Base-by-base conservation (phyloP, 129 eudicot genomes). In the Pittosporum tobira region DNA sequence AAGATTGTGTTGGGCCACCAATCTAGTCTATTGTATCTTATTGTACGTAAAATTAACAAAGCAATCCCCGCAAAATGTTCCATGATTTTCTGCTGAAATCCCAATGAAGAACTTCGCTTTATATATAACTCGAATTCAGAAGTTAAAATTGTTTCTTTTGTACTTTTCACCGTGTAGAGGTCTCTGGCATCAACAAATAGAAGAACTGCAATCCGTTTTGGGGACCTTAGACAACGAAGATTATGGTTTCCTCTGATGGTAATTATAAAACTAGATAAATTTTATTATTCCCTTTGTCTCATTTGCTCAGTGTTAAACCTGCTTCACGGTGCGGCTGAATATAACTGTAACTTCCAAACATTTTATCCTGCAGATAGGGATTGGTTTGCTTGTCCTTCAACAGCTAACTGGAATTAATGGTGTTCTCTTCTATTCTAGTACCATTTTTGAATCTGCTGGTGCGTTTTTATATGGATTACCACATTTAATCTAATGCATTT, bases 171-270 rank as follows among this genome's bases (percentile, higher is more conserved):
- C 55, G 56, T 76, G 63, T 52, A 89, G 97, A 82, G 97, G 61
- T 71, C 95, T 64, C 74, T 89, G 31, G 95, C 94, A 59, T 85
- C 94, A 80, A 59, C 85, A 65, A 82, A 75, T 71, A 72, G 95
- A 78, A 89, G 84, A 75, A 59, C 79, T 36, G 67, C 95, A 51
- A 77, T 89, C 53, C 79, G 86, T 50, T 79, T 85, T 74, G 75
- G 76, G 53, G 95, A 89, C 51, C 84, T 89, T 56, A 79, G 77
- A 69, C 87, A 69, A 43, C 79, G 88, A 80, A 85, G 91, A 89
- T 89, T 85, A 50, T 89, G 95, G 95, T 73, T 89, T 51, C 97
- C 97, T 64, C 69, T 89, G 4, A 89, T 82, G 94, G 97, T 89
- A 74, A 43, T 51, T 77, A 49, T 56, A 42, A 36, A 28, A 19